Percentiles rank a stretch among this genome's conserved stretches.
Conservation (phyloP, 2,329 filamentous ascomycete genomes). For the Bimuria novae-zelandiae region DNA sequence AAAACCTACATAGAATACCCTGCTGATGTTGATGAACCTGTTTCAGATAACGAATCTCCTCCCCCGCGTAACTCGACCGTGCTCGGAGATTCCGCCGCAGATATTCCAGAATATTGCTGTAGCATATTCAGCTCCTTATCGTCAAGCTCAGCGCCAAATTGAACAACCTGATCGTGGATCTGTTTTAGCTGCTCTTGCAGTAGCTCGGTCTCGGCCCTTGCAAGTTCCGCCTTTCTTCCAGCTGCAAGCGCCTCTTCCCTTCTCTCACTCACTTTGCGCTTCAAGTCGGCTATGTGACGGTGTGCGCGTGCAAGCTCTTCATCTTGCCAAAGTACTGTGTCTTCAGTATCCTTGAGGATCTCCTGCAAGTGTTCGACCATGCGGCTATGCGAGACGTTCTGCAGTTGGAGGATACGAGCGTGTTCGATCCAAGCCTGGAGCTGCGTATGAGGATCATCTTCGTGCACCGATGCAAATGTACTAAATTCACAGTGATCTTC, state of each 20-base stretch:
- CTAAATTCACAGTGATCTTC: not conserved
- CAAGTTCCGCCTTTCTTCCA: not conserved
- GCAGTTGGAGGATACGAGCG: conserved; percentile 1
- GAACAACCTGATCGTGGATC: not conserved
- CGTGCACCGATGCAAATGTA: not conserved
- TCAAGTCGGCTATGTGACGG: not conserved
- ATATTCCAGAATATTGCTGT: not conserved
- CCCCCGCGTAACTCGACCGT: conserved; percentile 1
- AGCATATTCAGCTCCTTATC: not conserved
- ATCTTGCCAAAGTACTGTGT: conserved; percentile 10
- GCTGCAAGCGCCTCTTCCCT: not conserved
- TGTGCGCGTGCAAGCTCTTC: not conserved
- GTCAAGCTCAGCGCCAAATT: not conserved
- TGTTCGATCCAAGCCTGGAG: conserved; percentile 4
- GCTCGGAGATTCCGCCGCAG: not conserved
- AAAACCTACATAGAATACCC: no score
- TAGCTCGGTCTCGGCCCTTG: not conserved
- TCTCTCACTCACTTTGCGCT: not conserved
- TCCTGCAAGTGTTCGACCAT: conserved; percentile 3
- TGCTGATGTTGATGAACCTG: no score
- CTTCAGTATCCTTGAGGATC: conserved; percentile 7
- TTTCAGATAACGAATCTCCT: not conserved
- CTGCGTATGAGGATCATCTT: not conserved
- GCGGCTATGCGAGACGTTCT: conserved; percentile 2
- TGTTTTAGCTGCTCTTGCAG: not conserved